phyloP scores from a whole-genome alignment of 805 yeast genomes.

The Limtongia smithiae region DNA sequence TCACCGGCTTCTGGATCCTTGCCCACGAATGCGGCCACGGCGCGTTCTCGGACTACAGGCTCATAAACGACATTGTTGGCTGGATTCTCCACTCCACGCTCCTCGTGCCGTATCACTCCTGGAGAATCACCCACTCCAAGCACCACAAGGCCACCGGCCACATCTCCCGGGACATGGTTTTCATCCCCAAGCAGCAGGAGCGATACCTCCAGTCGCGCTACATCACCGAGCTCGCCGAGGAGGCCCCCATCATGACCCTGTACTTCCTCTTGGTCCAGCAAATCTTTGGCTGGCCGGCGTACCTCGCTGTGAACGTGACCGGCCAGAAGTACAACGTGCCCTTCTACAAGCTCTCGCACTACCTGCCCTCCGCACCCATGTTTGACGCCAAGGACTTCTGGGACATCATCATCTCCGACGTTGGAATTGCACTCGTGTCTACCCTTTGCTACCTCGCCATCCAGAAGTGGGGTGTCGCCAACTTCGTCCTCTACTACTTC shows the following conservation, averaged over 20 bases:
- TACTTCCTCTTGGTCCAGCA: constrained; percentile 60
- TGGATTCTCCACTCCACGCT: constrained; percentile 78
- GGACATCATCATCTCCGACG: constrained; percentile 67
- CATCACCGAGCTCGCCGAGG: constrained; percentile 58
- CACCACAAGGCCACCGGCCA: constrained; percentile 92
- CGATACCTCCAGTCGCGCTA: constrained; percentile 45
- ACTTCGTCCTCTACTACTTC: constrained; percentile 64
- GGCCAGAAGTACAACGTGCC: constrained; percentile 62
- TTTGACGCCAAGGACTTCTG: constrained; percentile 70
- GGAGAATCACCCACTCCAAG: constrained; percentile 80
- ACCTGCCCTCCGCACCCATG: constrained; percentile 67
- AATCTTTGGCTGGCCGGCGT: constrained; percentile 69
- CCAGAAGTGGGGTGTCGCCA: constrained; percentile 58
- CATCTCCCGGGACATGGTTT: constrained; percentile 77
- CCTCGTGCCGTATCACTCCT: constrained; percentile 80
- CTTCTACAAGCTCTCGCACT: constrained; percentile 57
- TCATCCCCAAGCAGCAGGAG: constrained; percentile 68
- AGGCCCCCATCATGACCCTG: constrained; percentile 68
- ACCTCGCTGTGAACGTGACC: constrained; percentile 66
- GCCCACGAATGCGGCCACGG: constrained; percentile 93
- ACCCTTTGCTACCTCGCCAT: constrained; percentile 56
- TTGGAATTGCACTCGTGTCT: constrained; percentile 52
- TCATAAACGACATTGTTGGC: constrained; percentile 74
- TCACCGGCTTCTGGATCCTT: constrained; percentile 78
- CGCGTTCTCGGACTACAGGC: constrained; percentile 70